These are phyloP conservation scores for Naganishia sp. DNA, from an alignment of 1,284 basidiomycete genomes.

Conservation along the genomic window DNA sequence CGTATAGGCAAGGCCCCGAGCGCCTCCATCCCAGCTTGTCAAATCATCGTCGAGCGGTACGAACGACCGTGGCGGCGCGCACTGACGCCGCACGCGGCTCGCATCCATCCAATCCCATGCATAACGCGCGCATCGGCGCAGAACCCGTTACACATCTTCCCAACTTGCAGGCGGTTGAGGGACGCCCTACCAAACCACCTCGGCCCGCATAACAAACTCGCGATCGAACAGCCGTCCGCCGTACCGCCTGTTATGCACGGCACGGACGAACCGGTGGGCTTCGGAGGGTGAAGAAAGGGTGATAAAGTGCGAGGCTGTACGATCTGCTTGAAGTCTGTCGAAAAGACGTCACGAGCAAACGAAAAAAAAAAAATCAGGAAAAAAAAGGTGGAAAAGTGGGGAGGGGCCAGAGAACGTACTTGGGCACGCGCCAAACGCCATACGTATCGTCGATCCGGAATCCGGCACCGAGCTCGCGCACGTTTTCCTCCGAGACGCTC, in stretches of 20 bases:
- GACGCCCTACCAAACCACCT: conserved; percentile 20
- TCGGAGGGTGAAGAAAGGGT: conserved; percentile 11
- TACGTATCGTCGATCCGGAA: conserved; percentile 26
- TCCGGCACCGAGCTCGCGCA: conserved; percentile 3
- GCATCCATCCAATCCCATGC: too few species aligned
- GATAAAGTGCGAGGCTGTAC: conserved; percentile 12
- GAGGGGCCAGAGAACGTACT: not conserved
- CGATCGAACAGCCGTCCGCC: not conserved
- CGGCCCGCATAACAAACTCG: conserved; percentile 20
- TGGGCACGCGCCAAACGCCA: conserved; percentile 19
- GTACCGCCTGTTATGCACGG: conserved; percentile 21
- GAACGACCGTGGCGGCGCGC: too few species aligned
- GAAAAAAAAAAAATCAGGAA: not conserved
- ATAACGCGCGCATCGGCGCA: too few species aligned
- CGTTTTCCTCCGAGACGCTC: conserved; percentile 6
- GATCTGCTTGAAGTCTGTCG: conserved; percentile 3
- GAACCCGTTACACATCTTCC: too few species aligned
- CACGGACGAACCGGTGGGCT: conserved; percentile 24
- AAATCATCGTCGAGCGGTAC: too few species aligned
- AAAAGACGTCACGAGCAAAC: too few species aligned
- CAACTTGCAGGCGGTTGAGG: too few species aligned
- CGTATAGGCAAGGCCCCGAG: too few species aligned
- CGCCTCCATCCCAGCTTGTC: too few species aligned
- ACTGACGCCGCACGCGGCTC: too few species aligned
- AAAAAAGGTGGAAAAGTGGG: not conserved